A percentile compares a stretch with the other conserved stretches of the same genome.
phyloP scores from a whole-genome alignment of 176 grass and related monocot species.

The Carex parvula region DNA sequence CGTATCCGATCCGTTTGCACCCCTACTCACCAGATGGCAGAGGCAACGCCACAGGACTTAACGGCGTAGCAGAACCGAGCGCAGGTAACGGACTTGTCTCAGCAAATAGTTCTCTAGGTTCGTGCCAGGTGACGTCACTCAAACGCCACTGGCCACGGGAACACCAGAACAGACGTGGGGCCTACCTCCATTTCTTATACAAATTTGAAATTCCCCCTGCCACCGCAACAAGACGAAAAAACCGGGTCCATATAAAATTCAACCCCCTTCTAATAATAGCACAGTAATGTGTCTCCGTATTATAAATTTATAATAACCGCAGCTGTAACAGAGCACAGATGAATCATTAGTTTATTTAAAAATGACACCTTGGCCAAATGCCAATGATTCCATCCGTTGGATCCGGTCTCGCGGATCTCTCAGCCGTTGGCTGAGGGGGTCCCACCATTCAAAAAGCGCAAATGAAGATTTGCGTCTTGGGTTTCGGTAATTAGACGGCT shows the following conservation, averaged over 20 bases:
- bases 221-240: background rate
- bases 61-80: background rate
- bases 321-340: background rate
- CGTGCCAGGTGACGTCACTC: slow-evolving; percentile 9
- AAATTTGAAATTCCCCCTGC: background rate
- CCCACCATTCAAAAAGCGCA: background rate
- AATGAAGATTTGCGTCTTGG: background rate
- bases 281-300: background rate
- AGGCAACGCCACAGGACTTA: background rate
- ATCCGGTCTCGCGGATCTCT: background rate
- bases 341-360: background rate
- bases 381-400: background rate
- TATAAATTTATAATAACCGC: background rate
- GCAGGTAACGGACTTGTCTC: background rate
- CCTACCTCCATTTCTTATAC: background rate
- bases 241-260: background rate
- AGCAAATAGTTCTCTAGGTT: slow-evolving; percentile 1
- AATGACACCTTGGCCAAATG: background rate
- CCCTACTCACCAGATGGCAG: background rate
- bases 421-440: background rate
- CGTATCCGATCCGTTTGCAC: too few species aligned
- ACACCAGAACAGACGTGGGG: background rate
- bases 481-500: background rate
- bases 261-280: background rate
- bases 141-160: background rate